Conservation (phyloP, 148 eudicot genomes). For the Chenopodium album region DNA sequence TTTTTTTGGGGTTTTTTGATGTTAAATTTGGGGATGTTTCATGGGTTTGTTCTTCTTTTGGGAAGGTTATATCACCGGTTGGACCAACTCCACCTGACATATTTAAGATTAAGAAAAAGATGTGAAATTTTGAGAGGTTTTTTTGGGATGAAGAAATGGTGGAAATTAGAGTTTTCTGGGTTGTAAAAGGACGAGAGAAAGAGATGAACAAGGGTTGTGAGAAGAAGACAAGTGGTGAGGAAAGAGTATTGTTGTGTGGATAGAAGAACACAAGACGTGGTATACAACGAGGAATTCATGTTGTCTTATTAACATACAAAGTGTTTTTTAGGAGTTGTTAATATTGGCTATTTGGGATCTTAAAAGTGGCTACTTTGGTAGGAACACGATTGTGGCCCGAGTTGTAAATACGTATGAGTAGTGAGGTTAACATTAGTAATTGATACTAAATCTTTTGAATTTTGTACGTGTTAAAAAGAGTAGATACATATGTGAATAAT, state of each 20-base stretch:
- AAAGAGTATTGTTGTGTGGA: conserved; percentile 14
- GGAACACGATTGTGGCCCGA: no score
- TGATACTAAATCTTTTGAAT: no score
- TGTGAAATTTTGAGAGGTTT: not conserved
- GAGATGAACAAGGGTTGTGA: no score
- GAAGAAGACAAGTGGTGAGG: conserved; percentile 16
- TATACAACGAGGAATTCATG: not conserved
- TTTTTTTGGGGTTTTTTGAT: conserved; percentile 5
- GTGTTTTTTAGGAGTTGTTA: no score
- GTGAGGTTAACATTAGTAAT: no score
- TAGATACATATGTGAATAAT: no score
- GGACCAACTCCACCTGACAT: conserved; percentile 61
- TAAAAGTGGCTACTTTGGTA: no score
- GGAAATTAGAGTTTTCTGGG: no score
- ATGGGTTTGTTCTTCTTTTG: conserved; percentile 21
- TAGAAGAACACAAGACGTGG: conserved; percentile 16
- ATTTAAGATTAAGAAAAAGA: not conserved
- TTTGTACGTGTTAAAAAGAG: no score
- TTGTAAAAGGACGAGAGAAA: no score
- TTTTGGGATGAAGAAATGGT: not conserved
- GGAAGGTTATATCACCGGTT: conserved; percentile 36
- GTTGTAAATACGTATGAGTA: no score
- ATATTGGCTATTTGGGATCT: no score
- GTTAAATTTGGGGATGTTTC: not conserved
- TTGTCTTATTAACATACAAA: not conserved